Evolutionary conservation across 495 filamentous ascomycete species (phyloP).

Genomic region (Hypomontagnella monticulosa): DNA sequence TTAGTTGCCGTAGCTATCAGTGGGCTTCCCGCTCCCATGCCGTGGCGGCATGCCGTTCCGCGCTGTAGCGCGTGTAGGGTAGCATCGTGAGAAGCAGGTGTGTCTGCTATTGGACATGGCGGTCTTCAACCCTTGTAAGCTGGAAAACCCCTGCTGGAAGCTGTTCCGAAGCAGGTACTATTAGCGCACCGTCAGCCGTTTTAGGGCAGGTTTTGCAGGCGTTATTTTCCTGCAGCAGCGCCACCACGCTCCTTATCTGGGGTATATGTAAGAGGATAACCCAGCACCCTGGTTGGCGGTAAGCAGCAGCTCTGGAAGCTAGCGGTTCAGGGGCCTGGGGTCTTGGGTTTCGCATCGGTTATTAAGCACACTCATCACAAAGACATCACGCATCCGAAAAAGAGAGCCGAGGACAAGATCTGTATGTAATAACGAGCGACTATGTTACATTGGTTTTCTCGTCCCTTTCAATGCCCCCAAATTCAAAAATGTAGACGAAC

Average conservation of each 20-base stretch:
- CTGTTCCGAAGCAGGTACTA: not conserved
- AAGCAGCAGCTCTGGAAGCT: not conserved
- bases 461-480: too few relatives aligned
- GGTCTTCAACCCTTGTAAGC: not conserved
- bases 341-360: too few relatives aligned
- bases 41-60: slow-evolving; percentile 15
- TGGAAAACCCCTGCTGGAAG: slow-evolving; percentile 5
- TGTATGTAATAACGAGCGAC: too few relatives aligned
- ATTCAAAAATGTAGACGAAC: too few relatives aligned
- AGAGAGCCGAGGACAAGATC: too few relatives aligned
- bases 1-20: slow-evolving; percentile 6
- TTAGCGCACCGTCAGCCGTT: slow-evolving; percentile 13
- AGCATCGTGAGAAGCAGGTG: slow-evolving; percentile 9
- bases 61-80: slow-evolving; percentile 8
- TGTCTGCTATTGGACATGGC: slow-evolving; percentile 9
- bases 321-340: too few relatives aligned
- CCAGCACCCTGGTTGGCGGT: not conserved
- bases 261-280: too few relatives aligned
- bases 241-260: not conserved
- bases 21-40: slow-evolving; percentile 9
- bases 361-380: too few relatives aligned
- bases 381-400: too few relatives aligned
- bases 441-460: too few relatives aligned
- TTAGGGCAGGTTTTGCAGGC: not conserved
- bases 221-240: not conserved